Percentiles rank a stretch among this genome's conserved stretches.
Conservation (phyloP, 2,329 filamentous ascomycete species). For the Diplodia sapinea region DNA sequence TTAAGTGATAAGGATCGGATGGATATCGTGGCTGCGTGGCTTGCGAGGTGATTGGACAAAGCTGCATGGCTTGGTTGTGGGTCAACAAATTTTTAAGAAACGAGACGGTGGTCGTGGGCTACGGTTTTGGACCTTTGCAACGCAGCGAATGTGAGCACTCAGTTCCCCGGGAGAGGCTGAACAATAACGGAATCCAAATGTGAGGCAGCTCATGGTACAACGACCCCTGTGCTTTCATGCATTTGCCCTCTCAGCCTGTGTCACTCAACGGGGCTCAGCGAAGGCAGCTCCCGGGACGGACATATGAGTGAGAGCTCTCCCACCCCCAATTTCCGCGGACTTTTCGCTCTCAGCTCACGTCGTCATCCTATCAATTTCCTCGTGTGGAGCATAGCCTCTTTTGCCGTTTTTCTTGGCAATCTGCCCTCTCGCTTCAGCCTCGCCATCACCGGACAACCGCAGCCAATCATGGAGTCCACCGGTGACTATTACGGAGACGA, state of each 20-base stretch:
- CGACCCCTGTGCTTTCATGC: no score
- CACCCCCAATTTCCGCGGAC: neutral
- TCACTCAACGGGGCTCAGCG: neutral
- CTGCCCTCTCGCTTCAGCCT: neutral
- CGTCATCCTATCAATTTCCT: neutral
- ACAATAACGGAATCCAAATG: no score
- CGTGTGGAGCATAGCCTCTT: neutral
- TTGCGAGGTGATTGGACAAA: neutral
- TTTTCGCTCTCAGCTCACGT: neutral
- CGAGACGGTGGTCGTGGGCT: no score
- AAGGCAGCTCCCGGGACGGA: no score
- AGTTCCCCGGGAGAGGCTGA: no score
- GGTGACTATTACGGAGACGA: neutral
- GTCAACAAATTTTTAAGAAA: neutral
- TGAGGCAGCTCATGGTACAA: no score
- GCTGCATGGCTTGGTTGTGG: neutral
- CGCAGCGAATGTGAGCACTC: no score
- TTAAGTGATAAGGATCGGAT: conserved; percentile 1
- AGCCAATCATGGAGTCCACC: neutral
- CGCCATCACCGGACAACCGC: neutral
- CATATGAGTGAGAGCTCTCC: neutral
- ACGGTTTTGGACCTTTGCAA: no score
- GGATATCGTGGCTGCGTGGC: conserved; percentile 5
- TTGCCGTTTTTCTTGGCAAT: conserved; percentile 18
- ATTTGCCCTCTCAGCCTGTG: neutral